Percentiles rank a stretch among this genome's conserved stretches.
phyloP scores from a whole-genome alignment of 2,329 filamentous ascomycete genomes.

The Fusarium hainanense region DNA sequence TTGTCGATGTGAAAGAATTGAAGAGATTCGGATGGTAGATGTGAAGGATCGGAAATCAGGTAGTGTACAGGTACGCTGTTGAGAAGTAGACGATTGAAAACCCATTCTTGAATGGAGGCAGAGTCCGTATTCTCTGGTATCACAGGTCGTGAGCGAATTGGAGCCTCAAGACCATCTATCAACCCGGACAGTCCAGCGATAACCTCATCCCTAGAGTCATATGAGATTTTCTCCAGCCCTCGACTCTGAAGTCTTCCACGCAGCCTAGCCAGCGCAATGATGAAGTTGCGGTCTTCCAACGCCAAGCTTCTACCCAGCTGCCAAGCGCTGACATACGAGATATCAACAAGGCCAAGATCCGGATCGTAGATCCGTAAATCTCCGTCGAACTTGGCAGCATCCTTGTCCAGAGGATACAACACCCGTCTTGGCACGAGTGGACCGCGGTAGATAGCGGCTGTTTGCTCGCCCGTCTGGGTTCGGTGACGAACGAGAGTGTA shows the following conservation, averaged over 20 bases:
- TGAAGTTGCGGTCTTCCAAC: neutral
- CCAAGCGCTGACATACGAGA: neutral
- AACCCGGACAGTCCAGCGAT: neutral
- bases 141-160: accelerated
- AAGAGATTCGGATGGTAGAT: neutral
- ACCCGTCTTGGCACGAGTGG: neutral
- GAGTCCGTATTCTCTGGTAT: neutral
- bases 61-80: neutral
- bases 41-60: accelerated
- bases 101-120: neutral
- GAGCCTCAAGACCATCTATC: neutral
- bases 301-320: neutral
- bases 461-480: neutral
- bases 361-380: neutral
- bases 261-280: neutral
- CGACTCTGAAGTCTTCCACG: accelerated
- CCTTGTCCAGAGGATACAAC: neutral
- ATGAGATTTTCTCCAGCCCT: too few species aligned
- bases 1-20: neutral
- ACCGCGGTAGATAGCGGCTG: neutral
- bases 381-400: neutral
- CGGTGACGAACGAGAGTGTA: neutral
- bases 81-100: neutral
- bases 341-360: neutral
- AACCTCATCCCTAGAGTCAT: neutral